Conservation (phyloP, 352 stramenopile genomes). For the Phytopythium vexans region DNA sequence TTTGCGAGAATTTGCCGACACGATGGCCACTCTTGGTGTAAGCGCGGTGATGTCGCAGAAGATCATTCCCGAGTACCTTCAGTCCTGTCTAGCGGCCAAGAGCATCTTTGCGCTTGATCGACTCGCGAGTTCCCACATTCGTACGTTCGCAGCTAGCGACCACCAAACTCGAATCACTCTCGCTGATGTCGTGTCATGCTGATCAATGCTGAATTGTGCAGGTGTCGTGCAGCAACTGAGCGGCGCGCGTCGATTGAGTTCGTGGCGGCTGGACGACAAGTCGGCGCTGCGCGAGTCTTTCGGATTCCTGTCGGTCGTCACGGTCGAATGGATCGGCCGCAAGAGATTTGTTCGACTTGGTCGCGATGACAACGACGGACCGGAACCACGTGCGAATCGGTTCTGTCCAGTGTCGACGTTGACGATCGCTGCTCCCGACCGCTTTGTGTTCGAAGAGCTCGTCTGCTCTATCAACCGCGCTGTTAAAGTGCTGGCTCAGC, state of each 20-base stretch:
- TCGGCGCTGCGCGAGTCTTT: slow-evolving; percentile 12
- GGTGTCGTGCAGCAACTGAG: slow-evolving; percentile 47
- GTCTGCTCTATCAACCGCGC: slow-evolving; percentile 32
- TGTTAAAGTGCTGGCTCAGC: slow-evolving; percentile 29
- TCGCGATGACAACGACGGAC: slow-evolving; percentile 2
- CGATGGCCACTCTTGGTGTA: slow-evolving; percentile 25
- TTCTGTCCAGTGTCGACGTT: slow-evolving; percentile 39
- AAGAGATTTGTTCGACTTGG: slow-evolving; percentile 38
- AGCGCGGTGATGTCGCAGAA: slow-evolving; percentile 53
- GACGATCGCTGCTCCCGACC: slow-evolving; percentile 25
- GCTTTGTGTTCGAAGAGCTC: slow-evolving; percentile 43
- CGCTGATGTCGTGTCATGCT: neutral
- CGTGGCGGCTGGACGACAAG: slow-evolving; percentile 31
- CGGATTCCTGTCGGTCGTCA: slow-evolving; percentile 42
- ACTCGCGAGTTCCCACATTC: slow-evolving; percentile 44
- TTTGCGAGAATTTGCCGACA: slow-evolving; percentile 28
- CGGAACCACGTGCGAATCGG: neutral
- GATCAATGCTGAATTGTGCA: slow-evolving; percentile 9
- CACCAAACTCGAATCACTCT: too few relatives aligned
- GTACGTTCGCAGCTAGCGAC: slow-evolving; percentile 19
- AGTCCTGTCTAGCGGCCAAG: slow-evolving; percentile 30
- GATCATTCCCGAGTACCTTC: slow-evolving; percentile 44
- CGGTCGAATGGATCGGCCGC: slow-evolving; percentile 22
- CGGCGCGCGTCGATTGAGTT: slow-evolving; percentile 37
- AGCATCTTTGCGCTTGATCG: slow-evolving; percentile 47